Base-by-base conservation (phyloP, 306 rosid species). In the Vigna angularis region DNA sequence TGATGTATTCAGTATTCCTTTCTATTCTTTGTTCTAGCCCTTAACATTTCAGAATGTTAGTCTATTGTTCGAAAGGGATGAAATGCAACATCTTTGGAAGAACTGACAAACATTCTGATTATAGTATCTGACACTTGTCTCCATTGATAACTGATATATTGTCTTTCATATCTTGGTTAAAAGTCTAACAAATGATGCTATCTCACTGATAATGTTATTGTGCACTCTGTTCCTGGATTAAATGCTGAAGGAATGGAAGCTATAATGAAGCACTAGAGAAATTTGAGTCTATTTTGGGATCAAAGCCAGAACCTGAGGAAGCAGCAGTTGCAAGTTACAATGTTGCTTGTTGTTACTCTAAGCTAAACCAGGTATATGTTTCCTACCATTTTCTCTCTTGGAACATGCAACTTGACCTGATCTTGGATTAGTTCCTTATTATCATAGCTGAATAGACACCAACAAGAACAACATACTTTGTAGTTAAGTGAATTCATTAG, bases 281-380 rank as follows among this genome's bases (percentile, higher is more conserved):
- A 68, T 93, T 95, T 26, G 99, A 93, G 80, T 95, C 98, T 34
- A 89, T 93, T 34, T 84, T 93, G 85, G 99, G 99, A 79, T 87
- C 93, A 26, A 93, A 83, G 79, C 97, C 99, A 68, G 91, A 82
- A 59, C 73, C 86, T 5, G 85, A 74, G 30, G 99, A 95, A 80
- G 85, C 94, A 68, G 87, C 98, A 71, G 90, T 95, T 16, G 98
- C 99, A 70, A 85, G 94, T 82, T 95, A 95, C 86, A 95, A 95
- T 74, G 99, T 95, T 70, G 94, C 99, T 57, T 95, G 97, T 66
- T 93, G 97, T 78, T 95, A 95, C 83, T 89, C 99, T 66, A 93
- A 91, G 86, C 93, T 95, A 78, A 90, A 95, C 82, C 97, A 90
- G 98, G 99, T 93, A 88, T 34, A 9, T 63, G 6, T 53, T 64